A percentile compares a stretch with the other conserved stretches of the same genome.
phyloP scores from a whole-genome alignment of 2,329 filamentous ascomycete genomes.

The Fusarium secorum region DNA sequence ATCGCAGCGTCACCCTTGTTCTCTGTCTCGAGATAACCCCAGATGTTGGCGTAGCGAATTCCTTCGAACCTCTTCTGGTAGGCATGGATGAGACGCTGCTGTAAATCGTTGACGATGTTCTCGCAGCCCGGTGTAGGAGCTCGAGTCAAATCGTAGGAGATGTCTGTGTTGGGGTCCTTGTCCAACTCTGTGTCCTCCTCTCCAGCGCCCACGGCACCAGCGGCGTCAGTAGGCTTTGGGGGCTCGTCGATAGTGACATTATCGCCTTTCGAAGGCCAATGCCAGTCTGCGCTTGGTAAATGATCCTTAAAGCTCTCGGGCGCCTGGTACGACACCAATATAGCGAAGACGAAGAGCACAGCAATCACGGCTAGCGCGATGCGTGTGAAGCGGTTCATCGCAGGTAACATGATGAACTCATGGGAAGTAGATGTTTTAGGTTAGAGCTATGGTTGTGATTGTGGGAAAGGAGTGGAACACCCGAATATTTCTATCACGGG shows the following conservation, averaged over 20 bases:
- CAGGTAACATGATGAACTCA: conserved; percentile 32
- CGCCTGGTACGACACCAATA: conserved; percentile 32
- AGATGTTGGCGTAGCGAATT: conserved; percentile 42
- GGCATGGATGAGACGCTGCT: conserved; percentile 39
- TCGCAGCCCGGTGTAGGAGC: conserved; percentile 34
- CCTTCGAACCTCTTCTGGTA: conserved; percentile 39
- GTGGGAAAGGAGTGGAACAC: conserved; percentile 27
- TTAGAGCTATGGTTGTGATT: background rate
- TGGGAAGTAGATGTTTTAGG: background rate
- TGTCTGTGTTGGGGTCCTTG: conserved; percentile 28
- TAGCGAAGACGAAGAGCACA: conserved; percentile 30
- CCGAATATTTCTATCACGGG: conserved; percentile 27
- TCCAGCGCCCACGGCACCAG: conserved; percentile 19
- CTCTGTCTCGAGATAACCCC: conserved; percentile 42
- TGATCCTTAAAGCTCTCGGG: conserved; percentile 29
- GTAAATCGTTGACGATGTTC: conserved; percentile 40
- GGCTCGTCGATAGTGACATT: conserved; percentile 13
- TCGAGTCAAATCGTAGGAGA: conserved; percentile 38
- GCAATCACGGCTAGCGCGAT: conserved; percentile 39
- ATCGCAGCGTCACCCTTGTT: conserved; percentile 43
- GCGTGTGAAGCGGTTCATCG: conserved; percentile 34
- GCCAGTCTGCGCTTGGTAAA: conserved; percentile 31
- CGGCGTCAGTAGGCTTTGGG: conserved; percentile 15
- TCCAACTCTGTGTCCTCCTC: conserved; percentile 25
- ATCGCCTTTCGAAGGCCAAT: conserved; percentile 28